These are phyloP conservation scores for Barnettozyma sucrosica DNA, from an alignment of 805 yeast genomes.

Conservation along the genomic window DNA sequence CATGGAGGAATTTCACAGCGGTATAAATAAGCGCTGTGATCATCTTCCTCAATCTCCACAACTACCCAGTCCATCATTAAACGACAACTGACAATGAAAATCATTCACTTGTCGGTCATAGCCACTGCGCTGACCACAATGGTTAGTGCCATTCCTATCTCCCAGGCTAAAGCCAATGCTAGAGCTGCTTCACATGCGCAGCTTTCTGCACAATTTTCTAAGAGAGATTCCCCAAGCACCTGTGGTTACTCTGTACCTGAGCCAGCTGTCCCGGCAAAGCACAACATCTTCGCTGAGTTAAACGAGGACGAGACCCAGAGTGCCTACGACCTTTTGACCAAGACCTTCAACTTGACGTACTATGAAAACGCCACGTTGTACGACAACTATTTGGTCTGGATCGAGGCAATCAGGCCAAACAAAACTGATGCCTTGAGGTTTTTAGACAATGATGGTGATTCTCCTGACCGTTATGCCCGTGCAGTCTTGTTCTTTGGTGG, in stretches of 20 bases:
- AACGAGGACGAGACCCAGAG: constrained; percentile 17
- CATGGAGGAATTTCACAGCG: not conserved
- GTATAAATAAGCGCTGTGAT: not conserved
- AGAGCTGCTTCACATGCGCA: constrained; percentile 1
- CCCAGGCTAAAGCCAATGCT: not conserved
- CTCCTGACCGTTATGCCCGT: constrained; percentile 21
- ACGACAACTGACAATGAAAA: not conserved
- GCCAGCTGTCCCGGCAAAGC: constrained; percentile 13
- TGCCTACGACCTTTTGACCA: constrained; percentile 13
- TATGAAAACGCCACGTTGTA: constrained; percentile 18
- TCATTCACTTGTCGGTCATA: not conserved
- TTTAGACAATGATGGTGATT: constrained; percentile 18
- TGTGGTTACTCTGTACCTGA: constrained; percentile 14
- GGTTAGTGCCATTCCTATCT: constrained; percentile 2
- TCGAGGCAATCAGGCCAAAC: constrained; percentile 23
- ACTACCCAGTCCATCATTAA: not conserved
- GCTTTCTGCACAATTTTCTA: not conserved
- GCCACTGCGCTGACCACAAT: not conserved
- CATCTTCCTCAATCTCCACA: not conserved
- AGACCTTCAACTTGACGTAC: constrained; percentile 17
- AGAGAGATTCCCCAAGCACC: not conserved
- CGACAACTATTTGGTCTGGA: constrained; percentile 23
- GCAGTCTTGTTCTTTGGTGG: constrained; percentile 23
- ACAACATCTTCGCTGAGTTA: constrained; percentile 22
- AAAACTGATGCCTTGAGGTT: constrained; percentile 24